These are phyloP conservation scores for Aspergillus fijiensis DNA, from an alignment of 2,329 filamentous ascomycete species.

Conservation along the genomic window DNA sequence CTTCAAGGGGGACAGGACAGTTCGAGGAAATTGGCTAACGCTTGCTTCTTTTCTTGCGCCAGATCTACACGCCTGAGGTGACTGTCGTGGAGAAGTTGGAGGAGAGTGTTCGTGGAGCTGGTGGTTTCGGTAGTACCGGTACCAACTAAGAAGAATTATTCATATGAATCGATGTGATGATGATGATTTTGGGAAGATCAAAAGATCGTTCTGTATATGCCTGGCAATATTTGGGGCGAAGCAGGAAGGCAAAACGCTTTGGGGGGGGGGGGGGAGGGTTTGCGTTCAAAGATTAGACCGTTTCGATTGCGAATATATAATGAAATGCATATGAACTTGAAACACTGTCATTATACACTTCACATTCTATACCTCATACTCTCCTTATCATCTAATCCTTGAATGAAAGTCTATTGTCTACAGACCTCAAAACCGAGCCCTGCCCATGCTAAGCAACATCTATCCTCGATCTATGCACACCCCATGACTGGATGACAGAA, in stretches of 20 bases:
- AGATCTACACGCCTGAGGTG: conserved; percentile 89
- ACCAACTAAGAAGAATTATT: conserved; percentile 2
- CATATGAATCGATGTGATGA: neutral
- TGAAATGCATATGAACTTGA: too few relatives aligned
- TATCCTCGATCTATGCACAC: neutral
- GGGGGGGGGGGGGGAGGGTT: neutral
- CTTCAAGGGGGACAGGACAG: neutral
- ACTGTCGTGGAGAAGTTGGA: conserved; percentile 85
- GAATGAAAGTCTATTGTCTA: neutral
- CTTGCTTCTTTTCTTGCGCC: neutral
- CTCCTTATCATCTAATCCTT: neutral
- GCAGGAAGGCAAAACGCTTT: neutral
- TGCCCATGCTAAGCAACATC: neutral
- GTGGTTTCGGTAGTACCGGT: conserved; percentile 89
- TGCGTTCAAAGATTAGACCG: too few relatives aligned
- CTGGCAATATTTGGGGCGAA: neutral
- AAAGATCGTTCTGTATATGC: neutral
- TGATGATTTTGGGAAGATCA: neutral
- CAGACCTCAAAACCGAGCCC: neutral
- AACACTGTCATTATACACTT: neutral
- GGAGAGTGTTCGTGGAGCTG: conserved; percentile 84
- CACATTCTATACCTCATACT: neutral
- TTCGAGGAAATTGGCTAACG: conserved; percentile 5
- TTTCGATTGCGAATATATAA: too few relatives aligned
- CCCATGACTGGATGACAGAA: neutral